Conservation (phyloP, 176 grass and related monocot genomes). For the Cenchrus purpureus region DNA sequence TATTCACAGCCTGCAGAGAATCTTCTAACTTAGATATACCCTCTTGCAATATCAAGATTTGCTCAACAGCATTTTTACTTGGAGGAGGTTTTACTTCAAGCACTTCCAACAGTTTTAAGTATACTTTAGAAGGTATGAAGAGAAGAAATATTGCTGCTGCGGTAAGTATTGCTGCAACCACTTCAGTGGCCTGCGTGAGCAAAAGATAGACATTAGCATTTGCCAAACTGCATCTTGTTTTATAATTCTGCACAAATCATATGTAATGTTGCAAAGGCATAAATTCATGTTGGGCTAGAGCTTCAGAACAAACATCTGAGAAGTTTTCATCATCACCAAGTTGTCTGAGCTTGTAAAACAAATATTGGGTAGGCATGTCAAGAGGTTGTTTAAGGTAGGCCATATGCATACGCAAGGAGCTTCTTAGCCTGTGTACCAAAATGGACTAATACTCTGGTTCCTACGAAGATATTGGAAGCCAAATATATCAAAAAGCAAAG, state of each 20-base stretch:
- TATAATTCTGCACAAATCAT: background rate
- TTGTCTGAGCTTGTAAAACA: constrained; percentile 23
- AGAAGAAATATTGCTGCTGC: constrained; percentile 51
- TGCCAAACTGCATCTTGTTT: background rate
- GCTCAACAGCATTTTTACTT: constrained; percentile 81
- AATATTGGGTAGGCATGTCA: constrained; percentile 19
- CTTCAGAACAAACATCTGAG: background rate
- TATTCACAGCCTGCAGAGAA: constrained; percentile 61
- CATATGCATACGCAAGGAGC: background rate
- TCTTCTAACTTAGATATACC: constrained; percentile 70
- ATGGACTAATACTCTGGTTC: background rate
- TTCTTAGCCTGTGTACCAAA: background rate
- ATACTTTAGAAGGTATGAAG: constrained; percentile 49
- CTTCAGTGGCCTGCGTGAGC: constrained; percentile 53
- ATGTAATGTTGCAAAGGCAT: background rate
- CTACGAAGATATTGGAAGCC: background rate
- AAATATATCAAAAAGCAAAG: constrained; percentile 25
- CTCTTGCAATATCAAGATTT: constrained; percentile 72
- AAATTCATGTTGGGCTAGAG: background rate
- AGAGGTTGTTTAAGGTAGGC: background rate
- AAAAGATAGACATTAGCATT: constrained; percentile 41
- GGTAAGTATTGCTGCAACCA: constrained; percentile 56
- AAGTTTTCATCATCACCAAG: background rate
- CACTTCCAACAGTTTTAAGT: constrained; percentile 58
- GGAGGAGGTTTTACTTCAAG: constrained; percentile 68